phyloP scores from a whole-genome alignment of 768 basidiomycete genomes.

The Tylopilus sp. region DNA sequence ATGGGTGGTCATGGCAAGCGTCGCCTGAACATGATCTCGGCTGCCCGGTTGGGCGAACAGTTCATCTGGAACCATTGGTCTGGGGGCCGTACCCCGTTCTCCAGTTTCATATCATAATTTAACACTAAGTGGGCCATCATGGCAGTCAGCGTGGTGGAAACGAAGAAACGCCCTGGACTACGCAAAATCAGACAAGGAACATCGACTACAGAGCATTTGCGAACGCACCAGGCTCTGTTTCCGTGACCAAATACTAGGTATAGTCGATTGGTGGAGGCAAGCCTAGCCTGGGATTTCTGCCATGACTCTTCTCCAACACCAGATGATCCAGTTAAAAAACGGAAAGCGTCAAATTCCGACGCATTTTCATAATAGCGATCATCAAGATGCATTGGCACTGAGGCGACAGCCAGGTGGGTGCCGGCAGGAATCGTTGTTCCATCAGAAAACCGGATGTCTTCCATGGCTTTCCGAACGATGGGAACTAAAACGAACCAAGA shows the following conservation, averaged over 20 bases:
- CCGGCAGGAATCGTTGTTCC: slow-evolving; percentile 39
- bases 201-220: not conserved
- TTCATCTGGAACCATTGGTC: slow-evolving; percentile 35
- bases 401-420: slow-evolving; percentile 32
- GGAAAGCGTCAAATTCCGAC: slow-evolving; percentile 38
- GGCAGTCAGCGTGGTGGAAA: slow-evolving; percentile 36
- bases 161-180: slow-evolving; percentile 44
- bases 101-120: slow-evolving; percentile 38
- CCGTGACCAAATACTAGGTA: slow-evolving; percentile 37
- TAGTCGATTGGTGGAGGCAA: slow-evolving; percentile 28
- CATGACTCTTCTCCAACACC: slow-evolving; percentile 19
- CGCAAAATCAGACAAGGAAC: slow-evolving; percentile 4
- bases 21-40: slow-evolving; percentile 37
- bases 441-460: slow-evolving; percentile 32
- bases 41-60: slow-evolving; percentile 34
- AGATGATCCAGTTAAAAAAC: slow-evolving; percentile 35
- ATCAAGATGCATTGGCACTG: slow-evolving; percentile 37
- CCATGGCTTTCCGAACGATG: slow-evolving; percentile 33
- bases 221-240: slow-evolving; percentile 33
- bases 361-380: slow-evolving; percentile 42
- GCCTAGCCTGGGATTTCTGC: slow-evolving; percentile 29
- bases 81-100: slow-evolving; percentile 34
- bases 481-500: slow-evolving; percentile 22
- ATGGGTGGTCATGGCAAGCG: slow-evolving; percentile 12
- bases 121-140: slow-evolving; percentile 40